Base-by-base conservation (phyloP, 1,284 basidiomycete species). In the Tilletiopsis washingtonensis region DNA sequence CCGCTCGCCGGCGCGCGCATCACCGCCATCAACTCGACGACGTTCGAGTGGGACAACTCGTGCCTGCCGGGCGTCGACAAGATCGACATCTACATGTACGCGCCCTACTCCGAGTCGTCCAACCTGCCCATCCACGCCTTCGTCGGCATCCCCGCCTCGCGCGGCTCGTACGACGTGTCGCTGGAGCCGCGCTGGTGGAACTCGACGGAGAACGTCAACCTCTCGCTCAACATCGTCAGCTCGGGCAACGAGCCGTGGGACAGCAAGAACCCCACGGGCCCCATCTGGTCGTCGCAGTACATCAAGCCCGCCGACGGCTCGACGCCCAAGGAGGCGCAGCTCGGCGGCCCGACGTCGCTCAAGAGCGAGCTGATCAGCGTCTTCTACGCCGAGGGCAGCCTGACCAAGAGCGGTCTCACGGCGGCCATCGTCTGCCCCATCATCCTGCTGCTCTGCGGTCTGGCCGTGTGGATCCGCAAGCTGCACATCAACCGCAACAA, bases 221-320 rank as follows among this genome's bases (percentile, higher is more conserved):
- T 67, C 44, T 65, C 57, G 49, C 53, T 73, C 56, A 71, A 73
- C 62, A 65, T 71, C 47, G 69, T 73, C 29, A 61, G 61, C 5
- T 49, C 56, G 4, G 69, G 69, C 49, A 67, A 67, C 29, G 57
- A 73, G 59, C 65, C 67, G 9, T 73, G 70, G 70, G 66, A 71
- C 51, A 59, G 64, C 11, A 41, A 51, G 41, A 65, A 66, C 50
- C 68, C 70, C 12, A 59, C 66, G 45, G 67, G 70, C 27, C 64
- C 59, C 20, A 61, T 56, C 21, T 73, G 65, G 56, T 59, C 39
- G n/a, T 61, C 63, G 44, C 53, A 54, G 40, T 69, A 69, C 55
- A 49, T 47, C 23, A 63, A 57, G 17, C 66, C 66, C 38, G 48
- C 46, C 32, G 43, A 55, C 37, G 64, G 66, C 24, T 51, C 50